phyloP scores from a whole-genome alignment of 257 asterid species.

The Ajuga chamaepitys region DNA sequence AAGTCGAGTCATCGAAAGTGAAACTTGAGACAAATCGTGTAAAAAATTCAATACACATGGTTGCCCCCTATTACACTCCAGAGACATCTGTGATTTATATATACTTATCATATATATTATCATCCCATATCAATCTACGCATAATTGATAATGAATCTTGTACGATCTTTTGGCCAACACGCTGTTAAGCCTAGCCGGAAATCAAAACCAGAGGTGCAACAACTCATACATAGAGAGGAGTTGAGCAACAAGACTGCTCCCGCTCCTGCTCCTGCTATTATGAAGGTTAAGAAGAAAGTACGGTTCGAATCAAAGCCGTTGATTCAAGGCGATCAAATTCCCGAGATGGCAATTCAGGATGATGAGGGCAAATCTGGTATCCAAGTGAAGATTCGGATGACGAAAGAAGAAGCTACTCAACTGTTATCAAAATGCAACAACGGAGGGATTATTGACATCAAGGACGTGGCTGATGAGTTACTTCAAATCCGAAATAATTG shows the following conservation, averaged over 20 bases:
- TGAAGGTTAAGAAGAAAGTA: slow-evolving; percentile 14
- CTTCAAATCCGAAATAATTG: background rate
- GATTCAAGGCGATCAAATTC: background rate
- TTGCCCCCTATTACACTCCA: too few species aligned
- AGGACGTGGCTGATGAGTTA: slow-evolving; percentile 12
- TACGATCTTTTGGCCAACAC: background rate
- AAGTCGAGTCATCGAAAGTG: too few species aligned
- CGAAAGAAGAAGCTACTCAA: slow-evolving; percentile 14
- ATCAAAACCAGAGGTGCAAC: background rate
- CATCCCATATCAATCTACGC: too few species aligned
- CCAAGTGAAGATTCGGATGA: slow-evolving; percentile 14
- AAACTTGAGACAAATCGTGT: too few species aligned
- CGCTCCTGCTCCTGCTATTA: too few species aligned
- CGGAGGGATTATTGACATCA: slow-evolving; percentile 3
- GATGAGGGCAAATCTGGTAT: background rate
- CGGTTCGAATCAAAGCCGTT: slow-evolving; percentile 6
- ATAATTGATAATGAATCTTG: slow-evolving; percentile 19
- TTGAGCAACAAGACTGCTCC: background rate
- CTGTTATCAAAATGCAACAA: slow-evolving; percentile 8
- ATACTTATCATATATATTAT: too few species aligned
- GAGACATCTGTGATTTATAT: too few species aligned
- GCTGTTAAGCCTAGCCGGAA: background rate
- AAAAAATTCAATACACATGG: too few species aligned
- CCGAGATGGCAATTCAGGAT: background rate
- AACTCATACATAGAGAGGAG: slow-evolving; percentile 2